Evolutionary conservation across 306 rosid genomes (phyloP).

Genomic region (Lithocarpus polystachyus): DNA sequence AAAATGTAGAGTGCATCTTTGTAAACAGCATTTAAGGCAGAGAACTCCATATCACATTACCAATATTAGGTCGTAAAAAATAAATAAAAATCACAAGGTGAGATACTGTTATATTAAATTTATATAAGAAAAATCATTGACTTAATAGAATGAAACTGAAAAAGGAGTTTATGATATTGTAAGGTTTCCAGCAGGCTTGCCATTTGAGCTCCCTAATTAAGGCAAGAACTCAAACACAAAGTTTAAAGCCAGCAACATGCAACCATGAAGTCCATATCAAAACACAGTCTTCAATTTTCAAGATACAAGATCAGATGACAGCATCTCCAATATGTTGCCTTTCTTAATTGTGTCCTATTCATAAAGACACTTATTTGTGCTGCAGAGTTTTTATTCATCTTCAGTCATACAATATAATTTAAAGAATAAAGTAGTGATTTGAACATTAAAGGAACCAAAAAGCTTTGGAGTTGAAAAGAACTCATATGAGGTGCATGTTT

Average conservation of each 20-base stretch:
- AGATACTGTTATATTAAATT: neutral
- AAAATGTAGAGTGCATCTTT: neutral
- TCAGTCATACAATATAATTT: too few relatives aligned
- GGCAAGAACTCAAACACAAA: constrained; percentile 10
- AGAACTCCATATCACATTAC: neutral
- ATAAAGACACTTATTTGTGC: too few relatives aligned
- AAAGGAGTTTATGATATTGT: neutral
- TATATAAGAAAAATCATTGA: constrained; percentile 1
- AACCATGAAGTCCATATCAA: constrained; percentile 5
- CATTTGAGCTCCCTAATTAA: neutral
- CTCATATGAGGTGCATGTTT: too few relatives aligned
- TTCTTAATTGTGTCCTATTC: too few relatives aligned
- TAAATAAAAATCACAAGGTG: neutral
- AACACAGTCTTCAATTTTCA: constrained; percentile 10
- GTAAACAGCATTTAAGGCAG: neutral
- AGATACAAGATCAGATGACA: neutral
- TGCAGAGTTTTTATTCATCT: too few relatives aligned
- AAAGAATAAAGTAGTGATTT: too few relatives aligned
- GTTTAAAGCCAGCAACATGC: constrained; percentile 13
- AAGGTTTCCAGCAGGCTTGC: neutral
- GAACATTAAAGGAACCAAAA: too few relatives aligned
- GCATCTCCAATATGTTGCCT: neutral
- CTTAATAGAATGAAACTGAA: neutral
- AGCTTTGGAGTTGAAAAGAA: too few relatives aligned
- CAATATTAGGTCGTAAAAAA: neutral